These are phyloP conservation scores for Syzygium aromaticum DNA, from an alignment of 345 rosid species.

Conservation along the genomic window DNA sequence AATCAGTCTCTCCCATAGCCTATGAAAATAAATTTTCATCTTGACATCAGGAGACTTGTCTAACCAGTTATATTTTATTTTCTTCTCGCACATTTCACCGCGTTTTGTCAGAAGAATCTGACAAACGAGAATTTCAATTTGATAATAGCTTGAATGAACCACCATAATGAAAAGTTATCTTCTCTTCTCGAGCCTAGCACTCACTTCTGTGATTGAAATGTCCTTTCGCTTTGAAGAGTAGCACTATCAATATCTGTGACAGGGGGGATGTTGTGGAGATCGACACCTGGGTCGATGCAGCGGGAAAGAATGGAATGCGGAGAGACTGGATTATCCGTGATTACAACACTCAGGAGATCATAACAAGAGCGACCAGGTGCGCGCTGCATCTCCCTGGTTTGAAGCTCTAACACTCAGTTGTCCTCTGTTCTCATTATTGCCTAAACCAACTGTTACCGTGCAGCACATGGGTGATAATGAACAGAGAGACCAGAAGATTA, in stretches of 20 bases:
- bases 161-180: background rate
- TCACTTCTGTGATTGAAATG: background rate
- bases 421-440: background rate
- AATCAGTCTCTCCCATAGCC: background rate
- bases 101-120: background rate
- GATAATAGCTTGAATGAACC: background rate
- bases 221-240: background rate
- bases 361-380: constrained; percentile 63
- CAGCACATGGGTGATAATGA: constrained; percentile 74
- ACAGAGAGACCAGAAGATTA: constrained; percentile 46
- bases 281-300: constrained; percentile 55
- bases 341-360: constrained; percentile 33
- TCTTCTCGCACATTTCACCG: background rate
- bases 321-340: constrained; percentile 59
- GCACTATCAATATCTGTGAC: background rate
- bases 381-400: background rate
- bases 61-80: background rate
- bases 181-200: background rate
- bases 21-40: background rate
- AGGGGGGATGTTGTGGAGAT: constrained; percentile 66
- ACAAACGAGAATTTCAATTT: background rate
- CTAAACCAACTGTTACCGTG: background rate
- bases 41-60: background rate
- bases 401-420: background rate
- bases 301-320: constrained; percentile 68